A percentile compares a stretch with the other conserved stretches of the same genome.
These are phyloP conservation scores for Lachancea lanzarotensis DNA, from an alignment of 805 yeast genomes.

Conservation along the genomic window DNA sequence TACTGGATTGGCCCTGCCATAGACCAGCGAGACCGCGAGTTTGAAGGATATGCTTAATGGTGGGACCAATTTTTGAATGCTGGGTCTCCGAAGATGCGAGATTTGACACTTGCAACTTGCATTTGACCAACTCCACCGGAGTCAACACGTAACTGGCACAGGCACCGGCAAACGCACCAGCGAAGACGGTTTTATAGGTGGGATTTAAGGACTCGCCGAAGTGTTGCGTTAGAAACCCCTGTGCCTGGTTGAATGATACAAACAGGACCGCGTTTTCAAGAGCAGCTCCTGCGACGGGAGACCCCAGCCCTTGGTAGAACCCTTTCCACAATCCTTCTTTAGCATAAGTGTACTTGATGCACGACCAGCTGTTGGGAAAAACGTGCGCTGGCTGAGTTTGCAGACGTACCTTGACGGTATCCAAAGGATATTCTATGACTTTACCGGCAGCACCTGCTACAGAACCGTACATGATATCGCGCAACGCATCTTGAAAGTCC, in stretches of 20 bases:
- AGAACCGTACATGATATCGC: conserved; percentile 35
- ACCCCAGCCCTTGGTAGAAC: conserved; percentile 68
- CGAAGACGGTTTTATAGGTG: conserved; percentile 42
- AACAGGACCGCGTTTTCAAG: conserved; percentile 80
- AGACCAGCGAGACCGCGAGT: conserved; percentile 62
- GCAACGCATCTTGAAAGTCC: conserved; percentile 22
- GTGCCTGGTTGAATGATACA: conserved; percentile 50
- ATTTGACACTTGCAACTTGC: conserved; percentile 69
- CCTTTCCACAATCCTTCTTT: conserved; percentile 69
- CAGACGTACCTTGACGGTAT: conserved; percentile 82
- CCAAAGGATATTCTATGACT: conserved; percentile 84
- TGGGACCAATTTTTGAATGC: conserved; percentile 32
- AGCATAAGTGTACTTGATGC: conserved; percentile 52
- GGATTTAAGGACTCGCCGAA: conserved; percentile 28
- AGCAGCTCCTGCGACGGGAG: conserved; percentile 88
- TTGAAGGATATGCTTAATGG: conserved; percentile 38
- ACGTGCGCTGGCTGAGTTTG: conserved; percentile 63
- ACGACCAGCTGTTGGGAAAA: conserved; percentile 55
- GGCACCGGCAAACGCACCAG: conserved; percentile 82
- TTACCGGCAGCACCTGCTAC: conserved; percentile 79
- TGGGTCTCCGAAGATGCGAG: conserved; percentile 26
- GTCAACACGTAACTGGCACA: conserved; percentile 78
- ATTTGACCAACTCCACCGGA: conserved; percentile 87
- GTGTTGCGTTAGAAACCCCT: conserved; percentile 29
- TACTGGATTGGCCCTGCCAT: conserved; percentile 84